Percentiles rank a stretch among this genome's conserved stretches.
These are phyloP conservation scores for Psilocybe tampanensis DNA, from an alignment of 768 basidiomycete species.

Conservation along the genomic window DNA sequence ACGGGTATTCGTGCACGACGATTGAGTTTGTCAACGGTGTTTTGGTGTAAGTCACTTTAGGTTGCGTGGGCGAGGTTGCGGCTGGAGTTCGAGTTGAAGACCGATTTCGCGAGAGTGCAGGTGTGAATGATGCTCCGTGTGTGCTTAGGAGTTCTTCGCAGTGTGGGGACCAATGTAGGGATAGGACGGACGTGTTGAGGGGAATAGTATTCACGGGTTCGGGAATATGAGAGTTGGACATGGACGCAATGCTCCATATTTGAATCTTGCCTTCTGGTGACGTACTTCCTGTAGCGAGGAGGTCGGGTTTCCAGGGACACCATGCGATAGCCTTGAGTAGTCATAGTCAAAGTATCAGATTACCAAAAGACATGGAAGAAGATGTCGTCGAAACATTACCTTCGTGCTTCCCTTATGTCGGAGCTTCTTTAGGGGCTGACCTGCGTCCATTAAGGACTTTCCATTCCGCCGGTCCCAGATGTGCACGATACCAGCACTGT, in stretches of 20 bases:
- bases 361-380: background rate
- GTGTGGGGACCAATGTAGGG: conserved; percentile 82
- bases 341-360: background rate
- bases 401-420: conserved; percentile 64
- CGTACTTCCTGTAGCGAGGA: conserved; percentile 75
- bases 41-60: conserved; percentile 14
- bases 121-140: conserved; percentile 61
- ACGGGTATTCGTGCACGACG: conserved; percentile 77
- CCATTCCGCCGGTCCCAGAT: conserved; percentile 72
- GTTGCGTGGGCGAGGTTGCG: background rate
- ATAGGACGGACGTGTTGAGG: conserved; percentile 72
- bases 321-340: conserved; percentile 75
- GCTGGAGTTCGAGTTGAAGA: background rate
- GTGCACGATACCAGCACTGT: conserved; percentile 84
- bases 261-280: conserved; percentile 44
- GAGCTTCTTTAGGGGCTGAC: conserved; percentile 54
- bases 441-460: conserved; percentile 57
- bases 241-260: conserved; percentile 47
- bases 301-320: conserved; percentile 83
- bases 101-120: conserved; percentile 38
- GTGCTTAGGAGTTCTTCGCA: conserved; percentile 89
- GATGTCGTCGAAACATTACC: conserved; percentile 34
- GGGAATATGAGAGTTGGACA: conserved; percentile 16
- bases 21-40: conserved; percentile 67
- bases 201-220: conserved; percentile 61